Conservation (phyloP, 2,329 filamentous ascomycete genomes). For the Magnaporthiopsis rhizophila region DNA sequence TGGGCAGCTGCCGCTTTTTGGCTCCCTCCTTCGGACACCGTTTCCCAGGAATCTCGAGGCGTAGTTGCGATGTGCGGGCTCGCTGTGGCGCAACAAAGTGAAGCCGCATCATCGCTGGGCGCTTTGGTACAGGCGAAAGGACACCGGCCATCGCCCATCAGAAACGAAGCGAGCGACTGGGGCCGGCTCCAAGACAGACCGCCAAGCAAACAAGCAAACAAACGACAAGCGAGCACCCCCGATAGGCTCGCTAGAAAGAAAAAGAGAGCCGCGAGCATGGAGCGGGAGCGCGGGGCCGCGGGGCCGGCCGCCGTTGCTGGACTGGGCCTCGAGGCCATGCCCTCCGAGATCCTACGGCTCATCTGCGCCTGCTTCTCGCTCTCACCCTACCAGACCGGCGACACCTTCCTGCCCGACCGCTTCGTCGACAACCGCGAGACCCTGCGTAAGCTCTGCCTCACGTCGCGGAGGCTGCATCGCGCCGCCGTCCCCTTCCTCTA, state of each 20-base stretch:
- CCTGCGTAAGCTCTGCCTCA: conserved; percentile 4
- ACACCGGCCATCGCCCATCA: no score
- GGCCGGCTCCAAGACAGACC: neutral
- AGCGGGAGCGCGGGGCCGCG: conserved; percentile 2
- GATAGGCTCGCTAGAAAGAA: neutral
- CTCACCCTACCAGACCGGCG: conserved; percentile 2
- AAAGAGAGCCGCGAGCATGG: neutral
- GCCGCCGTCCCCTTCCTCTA: conserved; percentile 6
- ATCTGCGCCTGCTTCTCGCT: conserved; percentile 5
- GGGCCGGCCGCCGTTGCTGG: neutral
- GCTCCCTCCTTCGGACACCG: neutral
- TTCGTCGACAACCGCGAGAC: neutral
- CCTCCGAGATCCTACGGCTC: conserved; percentile 4
- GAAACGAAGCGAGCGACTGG: neutral
- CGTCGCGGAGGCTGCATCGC: conserved; percentile 2
- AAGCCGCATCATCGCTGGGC: neutral
- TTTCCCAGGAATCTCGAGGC: neutral
- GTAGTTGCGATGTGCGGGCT: neutral
- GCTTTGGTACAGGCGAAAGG: neutral
- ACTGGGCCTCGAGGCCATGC: conserved; percentile 5
- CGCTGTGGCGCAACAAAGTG: neutral
- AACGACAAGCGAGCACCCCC: neutral
- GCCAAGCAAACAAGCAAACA: neutral
- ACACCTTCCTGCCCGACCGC: neutral
- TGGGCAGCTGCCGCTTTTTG: neutral